phyloP scores from a whole-genome alignment of 257 asterid genomes.

The Nemophila menziesii region DNA sequence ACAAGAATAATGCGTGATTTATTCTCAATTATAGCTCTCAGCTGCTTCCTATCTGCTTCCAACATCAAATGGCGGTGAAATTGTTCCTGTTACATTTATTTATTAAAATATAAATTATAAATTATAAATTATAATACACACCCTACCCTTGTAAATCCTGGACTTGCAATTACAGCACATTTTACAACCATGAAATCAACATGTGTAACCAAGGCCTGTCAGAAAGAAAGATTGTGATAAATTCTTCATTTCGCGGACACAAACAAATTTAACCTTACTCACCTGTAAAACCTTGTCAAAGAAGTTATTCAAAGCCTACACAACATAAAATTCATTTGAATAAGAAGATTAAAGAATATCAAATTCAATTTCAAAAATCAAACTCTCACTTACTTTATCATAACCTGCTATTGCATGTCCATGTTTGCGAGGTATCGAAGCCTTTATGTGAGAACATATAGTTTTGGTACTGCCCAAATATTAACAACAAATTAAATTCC shows the following conservation, averaged over 20 bases:
- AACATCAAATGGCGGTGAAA: constrained; percentile 76
- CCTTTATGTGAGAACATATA: constrained; percentile 71
- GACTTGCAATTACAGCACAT: constrained; percentile 96
- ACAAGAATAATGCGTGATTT: constrained; percentile 84
- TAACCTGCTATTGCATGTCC: constrained; percentile 92
- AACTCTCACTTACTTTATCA: constrained; percentile 54
- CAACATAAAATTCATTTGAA: no score
- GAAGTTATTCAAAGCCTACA: constrained; percentile 86
- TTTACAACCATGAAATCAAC: constrained; percentile 82
- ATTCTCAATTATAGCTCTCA: constrained; percentile 84
- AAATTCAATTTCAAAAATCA: not conserved
- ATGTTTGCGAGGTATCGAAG: constrained; percentile 96
- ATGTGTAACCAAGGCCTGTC: constrained; percentile 71
- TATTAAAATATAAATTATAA: no score
- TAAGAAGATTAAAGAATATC: no score
- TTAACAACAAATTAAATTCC: constrained; percentile 9
- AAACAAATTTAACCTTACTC: constrained; percentile 1
- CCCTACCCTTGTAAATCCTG: constrained; percentile 89
- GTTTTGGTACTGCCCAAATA: constrained; percentile 56
- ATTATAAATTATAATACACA: constrained; percentile 9
- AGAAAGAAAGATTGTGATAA: constrained; percentile 8
- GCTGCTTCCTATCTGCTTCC: constrained; percentile 92
- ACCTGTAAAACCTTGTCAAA: constrained; percentile 80
- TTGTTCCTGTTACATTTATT: constrained; percentile 65
- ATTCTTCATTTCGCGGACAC: not conserved